Conservation (phyloP, 305 asterid genomes). For the Fraxinus platypoda region DNA sequence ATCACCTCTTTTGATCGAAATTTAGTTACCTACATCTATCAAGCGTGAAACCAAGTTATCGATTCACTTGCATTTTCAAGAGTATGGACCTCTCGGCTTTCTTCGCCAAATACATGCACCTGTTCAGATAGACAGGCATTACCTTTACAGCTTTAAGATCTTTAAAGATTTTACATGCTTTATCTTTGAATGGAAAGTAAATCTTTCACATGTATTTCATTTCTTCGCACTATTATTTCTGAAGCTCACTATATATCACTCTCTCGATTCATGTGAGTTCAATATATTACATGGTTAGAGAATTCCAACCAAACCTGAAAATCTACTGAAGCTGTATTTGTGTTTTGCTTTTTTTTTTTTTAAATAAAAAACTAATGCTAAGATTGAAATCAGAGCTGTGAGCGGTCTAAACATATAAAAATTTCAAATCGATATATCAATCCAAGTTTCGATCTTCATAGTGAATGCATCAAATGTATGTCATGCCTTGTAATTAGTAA, state of each 20-base stretch:
- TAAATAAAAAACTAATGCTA: not conserved
- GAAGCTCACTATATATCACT: not conserved
- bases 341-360: too few species aligned
- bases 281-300: not conserved
- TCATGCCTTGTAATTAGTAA: not conserved
- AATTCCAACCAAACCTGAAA: not conserved
- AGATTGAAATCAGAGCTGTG: not conserved
- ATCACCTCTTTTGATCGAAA: not conserved
- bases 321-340: not conserved
- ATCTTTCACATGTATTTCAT: not conserved
- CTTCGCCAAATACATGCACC: not conserved
- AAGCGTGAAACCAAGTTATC: not conserved
- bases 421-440: not conserved
- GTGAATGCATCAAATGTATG: not conserved
- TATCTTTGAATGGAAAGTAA: not conserved
- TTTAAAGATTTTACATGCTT: not conserved
- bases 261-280: not conserved
- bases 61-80: not conserved
- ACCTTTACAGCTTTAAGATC: not conserved
- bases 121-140: not conserved
- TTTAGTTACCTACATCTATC: not conserved
- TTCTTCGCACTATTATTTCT: not conserved
- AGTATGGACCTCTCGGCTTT: not conserved
- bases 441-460: not conserved
- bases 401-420: not conserved